Evolutionary conservation across 495 filamentous ascomycete genomes (phyloP).

Genomic region (Elasticomyces elasticus): DNA sequence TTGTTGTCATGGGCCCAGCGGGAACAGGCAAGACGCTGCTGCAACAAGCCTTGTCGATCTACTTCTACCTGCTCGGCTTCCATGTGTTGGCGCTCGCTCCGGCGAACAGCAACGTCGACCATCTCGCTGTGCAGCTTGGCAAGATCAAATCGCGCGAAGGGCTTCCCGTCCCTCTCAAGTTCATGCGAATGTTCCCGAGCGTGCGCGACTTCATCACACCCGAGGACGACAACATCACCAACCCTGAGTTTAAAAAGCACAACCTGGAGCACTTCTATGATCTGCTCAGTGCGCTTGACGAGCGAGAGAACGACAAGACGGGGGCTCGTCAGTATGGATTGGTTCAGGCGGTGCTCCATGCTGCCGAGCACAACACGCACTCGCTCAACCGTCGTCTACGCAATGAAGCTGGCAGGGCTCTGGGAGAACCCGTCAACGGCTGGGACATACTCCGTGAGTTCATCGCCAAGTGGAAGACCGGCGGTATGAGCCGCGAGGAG

Average conservation of each 20-base stretch:
- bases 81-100: constrained; percentile 7
- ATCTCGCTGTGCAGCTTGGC: constrained; percentile 2
- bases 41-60: constrained; percentile 3
- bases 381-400: not conserved
- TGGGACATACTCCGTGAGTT: constrained; percentile 5
- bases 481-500: not conserved
- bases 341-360: not conserved
- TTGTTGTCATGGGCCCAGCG: constrained; percentile 8
- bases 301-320: not conserved
- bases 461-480: not conserved
- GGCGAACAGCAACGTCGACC: constrained; percentile 7
- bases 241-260: not conserved
- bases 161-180: not conserved
- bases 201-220: not conserved
- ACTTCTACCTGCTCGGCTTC: constrained; percentile 4
- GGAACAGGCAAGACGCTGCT: constrained; percentile 11
- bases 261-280: not conserved
- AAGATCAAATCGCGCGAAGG: not conserved
- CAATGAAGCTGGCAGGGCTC: not conserved
- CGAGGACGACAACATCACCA: not conserved
- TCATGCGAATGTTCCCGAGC: not conserved
- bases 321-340: not conserved
- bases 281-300: not conserved
- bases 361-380: not conserved
- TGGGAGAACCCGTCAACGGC: not conserved